Percentiles rank a stretch among this genome's conserved stretches.
Conservation (phyloP, 768 basidiomycete genomes). For the Cystobasidium onofrii region DNA sequence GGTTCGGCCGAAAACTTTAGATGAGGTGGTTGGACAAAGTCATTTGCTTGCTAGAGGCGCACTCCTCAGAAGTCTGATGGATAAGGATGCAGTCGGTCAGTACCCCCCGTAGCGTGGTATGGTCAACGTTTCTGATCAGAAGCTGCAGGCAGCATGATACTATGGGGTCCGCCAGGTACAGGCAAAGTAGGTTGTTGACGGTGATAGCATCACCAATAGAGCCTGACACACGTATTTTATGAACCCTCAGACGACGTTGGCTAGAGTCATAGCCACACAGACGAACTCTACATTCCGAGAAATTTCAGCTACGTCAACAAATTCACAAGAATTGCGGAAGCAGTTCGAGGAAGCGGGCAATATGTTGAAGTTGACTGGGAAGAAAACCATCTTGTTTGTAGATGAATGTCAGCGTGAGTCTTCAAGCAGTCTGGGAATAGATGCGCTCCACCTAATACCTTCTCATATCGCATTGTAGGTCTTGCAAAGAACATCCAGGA, state of each 20-base stretch:
- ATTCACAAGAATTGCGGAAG: constrained; percentile 61
- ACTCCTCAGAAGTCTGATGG: constrained; percentile 53
- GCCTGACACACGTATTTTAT: too few relatives aligned
- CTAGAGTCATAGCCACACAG: constrained; percentile 59
- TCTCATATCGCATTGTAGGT: too few relatives aligned
- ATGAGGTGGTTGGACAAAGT: constrained; percentile 64
- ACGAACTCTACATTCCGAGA: constrained; percentile 63
- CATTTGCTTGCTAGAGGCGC: constrained; percentile 58
- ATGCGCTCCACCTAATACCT: too few relatives aligned
- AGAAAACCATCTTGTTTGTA: constrained; percentile 63
- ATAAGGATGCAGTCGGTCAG: constrained; percentile 52
- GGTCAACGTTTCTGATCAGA: constrained; percentile 40
- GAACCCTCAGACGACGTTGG: constrained; percentile 63
- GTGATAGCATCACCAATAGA: not conserved
- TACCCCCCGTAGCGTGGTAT: constrained; percentile 42
- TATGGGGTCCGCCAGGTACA: constrained; percentile 63
- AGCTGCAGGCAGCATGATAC: constrained; percentile 18
- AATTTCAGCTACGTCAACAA: constrained; percentile 40
- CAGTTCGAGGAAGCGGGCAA: constrained; percentile 69
- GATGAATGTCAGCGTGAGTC: constrained; percentile 66
- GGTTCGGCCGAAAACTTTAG: constrained; percentile 58
- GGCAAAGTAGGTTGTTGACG: not conserved
- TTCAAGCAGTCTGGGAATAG: too few relatives aligned
- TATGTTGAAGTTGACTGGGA: constrained; percentile 56
- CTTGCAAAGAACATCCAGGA: constrained; percentile 63